Base-by-base conservation (phyloP, 768 basidiomycete species). In the Piloderma croceum region DNA sequence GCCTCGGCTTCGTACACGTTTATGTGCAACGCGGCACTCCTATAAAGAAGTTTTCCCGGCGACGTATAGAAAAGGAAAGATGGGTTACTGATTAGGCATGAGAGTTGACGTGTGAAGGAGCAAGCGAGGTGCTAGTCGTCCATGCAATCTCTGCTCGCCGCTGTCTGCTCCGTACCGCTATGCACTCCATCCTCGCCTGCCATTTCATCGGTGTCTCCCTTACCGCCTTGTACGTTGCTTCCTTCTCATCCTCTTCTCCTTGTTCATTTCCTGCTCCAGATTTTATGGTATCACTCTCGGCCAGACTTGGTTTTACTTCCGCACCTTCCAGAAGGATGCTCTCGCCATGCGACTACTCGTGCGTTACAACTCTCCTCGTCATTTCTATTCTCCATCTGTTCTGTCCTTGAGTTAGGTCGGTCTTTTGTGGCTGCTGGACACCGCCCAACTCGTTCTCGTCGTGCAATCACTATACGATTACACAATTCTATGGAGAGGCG, bases 301-400 rank as follows among this genome's bases (percentile, higher is more conserved):
- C 2, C 63, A 65, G 36, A 62, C 60, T 32, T 60, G 56, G 57
- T 53, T 52, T 21, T 64, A 64, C 41, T 64, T 61, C 24, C 53
- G 51, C 22, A 48, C 57, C 24, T 64, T 55, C 42, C 50, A 51
- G 18, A 52, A 54, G 21, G 62, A 64, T 39, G 53, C 49, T 20
- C 46, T 20, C 33, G 46, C 50, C 22, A 63, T 55, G 45, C 65
- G 62, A 48, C 31, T 55, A 13, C 39, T 64, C 31, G 62, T 64
- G 36, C 19, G 61, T 46, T 1, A 11, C n/a, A 5, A 25, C 24
- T 33, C 32, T 20, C 22, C n/a, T n/a, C n/a, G n/a, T n/a, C n/a
- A n/a, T n/a, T n/a, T n/a, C n/a, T n/a, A n/a, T n/a, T n/a, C n/a
- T n/a, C n/a, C n/a, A n/a, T n/a, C n/a, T n/a, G n/a, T n/a, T n/a